These are phyloP conservation scores for Cenchrus fungigraminus DNA, from an alignment of 176 grass and related monocot species.

Conservation along the genomic window DNA sequence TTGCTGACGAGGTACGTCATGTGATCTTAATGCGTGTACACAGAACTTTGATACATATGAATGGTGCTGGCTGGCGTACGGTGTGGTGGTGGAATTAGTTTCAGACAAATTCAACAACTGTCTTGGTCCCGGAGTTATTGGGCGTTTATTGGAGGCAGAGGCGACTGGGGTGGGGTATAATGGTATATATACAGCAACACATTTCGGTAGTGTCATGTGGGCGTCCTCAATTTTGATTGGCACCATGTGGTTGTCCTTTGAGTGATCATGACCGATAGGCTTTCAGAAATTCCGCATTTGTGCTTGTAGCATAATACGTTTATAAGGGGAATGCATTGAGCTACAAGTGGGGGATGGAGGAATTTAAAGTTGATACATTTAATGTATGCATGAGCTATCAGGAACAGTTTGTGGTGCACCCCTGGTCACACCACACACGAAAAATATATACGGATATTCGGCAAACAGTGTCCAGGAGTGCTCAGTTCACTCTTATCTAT, in stretches of 20 bases:
- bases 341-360: not conserved
- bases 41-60: not conserved
- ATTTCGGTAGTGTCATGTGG: slow-evolving; percentile 45
- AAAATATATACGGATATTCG: too few species aligned
- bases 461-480: not conserved
- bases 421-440: too few species aligned
- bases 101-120: slow-evolving; percentile 50
- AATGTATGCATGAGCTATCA: not conserved
- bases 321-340: not conserved
- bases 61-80: not conserved
- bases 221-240: slow-evolving; percentile 47
- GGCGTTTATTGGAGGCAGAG: slow-evolving; percentile 43
- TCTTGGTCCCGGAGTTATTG: slow-evolving; percentile 49
- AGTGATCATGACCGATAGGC: not conserved
- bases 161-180: slow-evolving; percentile 25
- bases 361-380: not conserved
- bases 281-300: slow-evolving; percentile 23
- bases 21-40: not conserved
- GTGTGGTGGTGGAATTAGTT: not conserved
- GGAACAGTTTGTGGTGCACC: not conserved
- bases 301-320: slow-evolving; percentile 15
- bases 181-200: slow-evolving; percentile 12
- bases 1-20: slow-evolving; percentile 59
- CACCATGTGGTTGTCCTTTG: slow-evolving; percentile 44
- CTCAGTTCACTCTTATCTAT: not conserved